A percentile compares a stretch with the other conserved stretches of the same genome.
Evolutionary conservation across 805 yeast species (phyloP).

Genomic region (Ogataea angusta): DNA sequence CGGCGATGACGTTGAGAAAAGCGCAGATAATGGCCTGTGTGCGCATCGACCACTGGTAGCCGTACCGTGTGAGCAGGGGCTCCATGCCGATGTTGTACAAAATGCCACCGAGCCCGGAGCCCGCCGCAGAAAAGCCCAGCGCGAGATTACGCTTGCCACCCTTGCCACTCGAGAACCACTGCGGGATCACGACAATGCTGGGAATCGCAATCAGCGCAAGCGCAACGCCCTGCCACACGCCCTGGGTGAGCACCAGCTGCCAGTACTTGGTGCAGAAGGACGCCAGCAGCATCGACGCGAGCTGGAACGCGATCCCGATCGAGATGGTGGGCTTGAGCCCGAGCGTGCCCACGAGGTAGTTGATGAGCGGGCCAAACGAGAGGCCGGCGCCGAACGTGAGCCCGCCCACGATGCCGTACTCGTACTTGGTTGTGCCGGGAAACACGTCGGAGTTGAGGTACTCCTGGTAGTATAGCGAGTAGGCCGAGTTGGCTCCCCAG

Average conservation of each 20-base stretch:
- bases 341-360: slow-evolving; percentile 40
- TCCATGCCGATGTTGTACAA: slow-evolving; percentile 48
- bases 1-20: slow-evolving; percentile 33
- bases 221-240: slow-evolving; percentile 58
- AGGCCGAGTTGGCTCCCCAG: slow-evolving; percentile 75
- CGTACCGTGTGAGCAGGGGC: slow-evolving; percentile 34
- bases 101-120: slow-evolving; percentile 53
- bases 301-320: slow-evolving; percentile 49
- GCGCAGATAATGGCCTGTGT: slow-evolving; percentile 43
- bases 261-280: slow-evolving; percentile 56
- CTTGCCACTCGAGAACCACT: slow-evolving; percentile 49
- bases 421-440: slow-evolving; percentile 52
- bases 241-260: slow-evolving; percentile 69
- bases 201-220: slow-evolving; percentile 58
- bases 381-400: slow-evolving; percentile 56
- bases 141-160: slow-evolving; percentile 57
- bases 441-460: slow-evolving; percentile 51
- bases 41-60: slow-evolving; percentile 50
- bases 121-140: slow-evolving; percentile 45
- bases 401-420: slow-evolving; percentile 69
- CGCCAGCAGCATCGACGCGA: slow-evolving; percentile 57
- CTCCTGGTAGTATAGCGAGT: slow-evolving; percentile 58
- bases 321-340: slow-evolving; percentile 41
- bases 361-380: slow-evolving; percentile 47
- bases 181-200: slow-evolving; percentile 58